Conservation (phyloP, 1,139 yeast species). For the Scheffersomyces quercinus region DNA sequence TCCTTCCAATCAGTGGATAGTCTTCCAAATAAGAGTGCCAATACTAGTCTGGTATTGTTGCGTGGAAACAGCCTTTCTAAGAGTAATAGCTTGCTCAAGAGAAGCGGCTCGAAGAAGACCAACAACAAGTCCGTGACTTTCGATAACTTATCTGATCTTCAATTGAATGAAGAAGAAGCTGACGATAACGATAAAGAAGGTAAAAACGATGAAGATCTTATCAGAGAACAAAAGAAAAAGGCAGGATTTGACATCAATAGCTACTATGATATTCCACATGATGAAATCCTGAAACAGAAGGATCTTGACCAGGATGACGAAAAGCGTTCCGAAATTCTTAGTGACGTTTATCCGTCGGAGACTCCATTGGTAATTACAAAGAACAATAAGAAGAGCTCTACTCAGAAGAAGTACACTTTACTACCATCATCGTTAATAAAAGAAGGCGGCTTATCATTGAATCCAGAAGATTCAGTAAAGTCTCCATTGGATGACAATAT, state of each 20-base stretch:
- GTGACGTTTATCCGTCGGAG: conserved; percentile 43
- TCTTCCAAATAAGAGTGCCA: background rate
- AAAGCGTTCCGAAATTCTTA: conserved; percentile 39
- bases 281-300: conserved; percentile 15
- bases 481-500: background rate
- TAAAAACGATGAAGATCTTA: conserved; percentile 10
- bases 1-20: background rate
- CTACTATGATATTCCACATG: conserved; percentile 22
- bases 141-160: conserved; percentile 34
- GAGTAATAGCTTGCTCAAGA: conserved; percentile 10
- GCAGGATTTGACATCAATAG: conserved; percentile 19
- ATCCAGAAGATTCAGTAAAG: background rate
- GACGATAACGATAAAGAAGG: conserved; percentile 18
- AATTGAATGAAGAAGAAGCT: conserved; percentile 24
- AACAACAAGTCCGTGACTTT: conserved; percentile 41
- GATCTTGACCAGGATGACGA: conserved; percentile 21
- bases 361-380: conserved; percentile 43
- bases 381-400: conserved; percentile 7
- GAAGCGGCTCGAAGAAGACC: conserved; percentile 10
- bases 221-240: conserved; percentile 13
- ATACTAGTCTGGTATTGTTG: no score
- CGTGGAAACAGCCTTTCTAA: conserved; percentile 5
- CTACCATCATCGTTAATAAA: conserved; percentile 12
- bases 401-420: conserved; percentile 19
- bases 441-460: background rate